Conservation (phyloP, 208 protist species). For the Leishmania guyanensis region DNA sequence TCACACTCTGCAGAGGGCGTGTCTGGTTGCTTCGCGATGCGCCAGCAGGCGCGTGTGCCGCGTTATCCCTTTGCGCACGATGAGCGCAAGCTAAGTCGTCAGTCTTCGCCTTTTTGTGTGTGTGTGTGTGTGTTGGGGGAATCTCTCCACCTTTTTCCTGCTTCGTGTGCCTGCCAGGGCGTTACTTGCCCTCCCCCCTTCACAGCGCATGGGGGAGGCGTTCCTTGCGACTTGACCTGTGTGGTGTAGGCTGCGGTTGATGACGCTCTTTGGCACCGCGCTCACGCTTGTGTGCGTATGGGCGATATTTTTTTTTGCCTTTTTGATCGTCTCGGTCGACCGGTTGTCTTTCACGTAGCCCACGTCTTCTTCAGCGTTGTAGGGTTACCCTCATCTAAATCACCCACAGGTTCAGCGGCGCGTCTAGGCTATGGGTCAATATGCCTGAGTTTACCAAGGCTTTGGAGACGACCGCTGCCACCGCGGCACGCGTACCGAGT, state of each 20-base stretch:
- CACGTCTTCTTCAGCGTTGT: background rate
- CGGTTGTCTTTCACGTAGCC: background rate
- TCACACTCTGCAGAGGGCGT: background rate
- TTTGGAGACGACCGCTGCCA: background rate
- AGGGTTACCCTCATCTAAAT: background rate
- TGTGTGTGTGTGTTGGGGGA: too few species aligned
- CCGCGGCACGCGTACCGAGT: background rate
- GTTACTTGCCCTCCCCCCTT: background rate
- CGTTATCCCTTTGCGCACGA: background rate
- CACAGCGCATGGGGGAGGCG: background rate
- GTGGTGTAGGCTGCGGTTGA: background rate
- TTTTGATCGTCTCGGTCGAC: background rate
- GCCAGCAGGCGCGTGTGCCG: background rate
- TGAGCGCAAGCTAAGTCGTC: background rate
- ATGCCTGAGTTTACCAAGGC: too few species aligned
- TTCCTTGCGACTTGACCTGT: background rate
- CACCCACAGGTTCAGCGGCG: background rate
- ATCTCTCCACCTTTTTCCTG: background rate
- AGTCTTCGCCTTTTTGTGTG: background rate
- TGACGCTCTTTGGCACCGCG: background rate
- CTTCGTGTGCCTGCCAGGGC: background rate
- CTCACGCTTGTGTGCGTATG: background rate
- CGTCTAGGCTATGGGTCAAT: background rate
- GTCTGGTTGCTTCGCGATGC: background rate
- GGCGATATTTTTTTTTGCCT: background rate